These are phyloP conservation scores for Plasmopara viticola DNA, from an alignment of 352 stramenopile species.

Conservation along the genomic window DNA sequence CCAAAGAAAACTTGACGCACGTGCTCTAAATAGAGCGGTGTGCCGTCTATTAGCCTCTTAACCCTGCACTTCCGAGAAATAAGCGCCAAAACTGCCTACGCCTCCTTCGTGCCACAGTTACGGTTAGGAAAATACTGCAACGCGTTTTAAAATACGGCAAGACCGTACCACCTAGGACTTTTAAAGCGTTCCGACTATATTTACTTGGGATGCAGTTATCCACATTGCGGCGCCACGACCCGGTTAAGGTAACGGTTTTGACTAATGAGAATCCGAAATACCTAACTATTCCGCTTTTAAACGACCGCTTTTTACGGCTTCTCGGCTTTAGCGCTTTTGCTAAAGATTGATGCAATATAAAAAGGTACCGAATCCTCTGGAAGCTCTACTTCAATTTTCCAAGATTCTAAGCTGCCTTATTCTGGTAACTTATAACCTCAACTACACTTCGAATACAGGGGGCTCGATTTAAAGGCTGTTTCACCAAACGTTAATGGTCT, in stretches of 20 bases:
- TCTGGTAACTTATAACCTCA: conserved; percentile 1
- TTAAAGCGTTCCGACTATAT: background rate
- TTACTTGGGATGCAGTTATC: conserved; percentile 1
- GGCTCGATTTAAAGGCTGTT: background rate
- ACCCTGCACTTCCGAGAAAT: background rate
- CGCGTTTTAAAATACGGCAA: background rate
- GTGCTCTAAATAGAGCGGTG: background rate
- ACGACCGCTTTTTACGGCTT: background rate
- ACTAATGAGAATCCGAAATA: background rate
- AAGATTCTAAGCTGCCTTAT: conserved; percentile 1
- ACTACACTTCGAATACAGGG: background rate
- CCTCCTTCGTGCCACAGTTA: background rate
- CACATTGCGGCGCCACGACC: conserved; percentile 10
- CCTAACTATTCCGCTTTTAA: conserved; percentile 1
- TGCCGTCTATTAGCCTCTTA: background rate
- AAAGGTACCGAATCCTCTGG: background rate
- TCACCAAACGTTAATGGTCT: background rate
- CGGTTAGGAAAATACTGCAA: background rate
- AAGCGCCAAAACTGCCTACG: background rate
- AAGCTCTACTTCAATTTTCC: background rate
- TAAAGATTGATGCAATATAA: background rate
- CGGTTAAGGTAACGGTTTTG: conserved; percentile 2
- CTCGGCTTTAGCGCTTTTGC: conserved; percentile 1
- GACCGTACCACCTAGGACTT: background rate
- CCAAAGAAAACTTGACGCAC: background rate